A percentile compares a stretch with the other conserved stretches of the same genome.
phyloP scores from a whole-genome alignment of 2,329 filamentous ascomycete genomes.

The Beauveria rudraprayagi region DNA sequence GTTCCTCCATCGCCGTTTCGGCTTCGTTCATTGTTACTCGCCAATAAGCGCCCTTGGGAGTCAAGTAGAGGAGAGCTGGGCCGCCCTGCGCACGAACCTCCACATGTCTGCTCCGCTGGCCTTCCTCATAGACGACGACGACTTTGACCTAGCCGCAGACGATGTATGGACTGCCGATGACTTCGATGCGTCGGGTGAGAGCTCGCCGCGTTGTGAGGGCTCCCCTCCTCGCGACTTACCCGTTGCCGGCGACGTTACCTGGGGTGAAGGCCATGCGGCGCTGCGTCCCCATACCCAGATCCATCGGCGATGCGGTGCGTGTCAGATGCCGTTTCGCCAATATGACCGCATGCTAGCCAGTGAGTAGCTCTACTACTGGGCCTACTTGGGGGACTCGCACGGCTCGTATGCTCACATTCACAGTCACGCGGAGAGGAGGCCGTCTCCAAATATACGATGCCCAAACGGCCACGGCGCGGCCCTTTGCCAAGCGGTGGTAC shows the following conservation, averaged over 20 bases:
- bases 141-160: not conserved
- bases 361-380: not conserved
- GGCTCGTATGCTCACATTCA: not conserved
- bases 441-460: conserved; percentile 1
- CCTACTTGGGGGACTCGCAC: no score
- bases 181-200: not conserved
- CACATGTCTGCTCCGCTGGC: not conserved
- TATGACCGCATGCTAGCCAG: conserved; percentile 4
- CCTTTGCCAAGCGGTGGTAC: conserved; percentile 5
- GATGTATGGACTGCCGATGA: not conserved
- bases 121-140: not conserved
- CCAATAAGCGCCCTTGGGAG: no score
- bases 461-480: not conserved
- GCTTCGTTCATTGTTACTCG: not conserved
- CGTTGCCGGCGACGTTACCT: not conserved
- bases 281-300: conserved; percentile 7
- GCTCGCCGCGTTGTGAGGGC: not conserved
- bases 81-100: not conserved
- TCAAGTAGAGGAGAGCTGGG: no score
- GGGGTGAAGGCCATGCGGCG: not conserved
- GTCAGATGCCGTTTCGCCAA: conserved; percentile 2
- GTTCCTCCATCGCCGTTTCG: not conserved
- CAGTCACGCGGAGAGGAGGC: conserved; percentile 2
- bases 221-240: not conserved
- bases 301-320: conserved; percentile 1